Conservation (phyloP, 805 yeast species). For the Myxozyma geophila region DNA sequence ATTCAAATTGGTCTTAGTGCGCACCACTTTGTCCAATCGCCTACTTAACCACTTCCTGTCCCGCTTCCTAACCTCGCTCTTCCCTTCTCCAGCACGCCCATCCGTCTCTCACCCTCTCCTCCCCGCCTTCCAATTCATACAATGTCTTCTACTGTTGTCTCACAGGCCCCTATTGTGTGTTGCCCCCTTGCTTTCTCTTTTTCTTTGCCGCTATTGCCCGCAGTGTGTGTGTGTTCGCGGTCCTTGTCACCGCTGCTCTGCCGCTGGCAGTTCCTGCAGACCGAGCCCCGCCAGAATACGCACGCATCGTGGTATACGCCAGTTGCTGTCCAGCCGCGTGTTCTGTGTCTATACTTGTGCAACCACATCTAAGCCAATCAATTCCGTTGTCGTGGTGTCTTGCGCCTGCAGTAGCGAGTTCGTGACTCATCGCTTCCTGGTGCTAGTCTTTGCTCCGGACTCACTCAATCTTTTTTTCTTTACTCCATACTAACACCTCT, state of each 20-base stretch:
- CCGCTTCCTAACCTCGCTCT: constrained; percentile 10
- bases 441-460: too few relatives aligned
- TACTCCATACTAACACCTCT: background rate
- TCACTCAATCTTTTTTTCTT: background rate
- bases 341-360: too few relatives aligned
- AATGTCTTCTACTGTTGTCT: constrained; percentile 37
- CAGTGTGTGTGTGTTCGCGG: background rate
- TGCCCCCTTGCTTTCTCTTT: background rate
- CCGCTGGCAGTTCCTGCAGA: background rate
- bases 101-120: constrained; percentile 1
- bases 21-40: constrained; percentile 2
- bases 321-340: too few relatives aligned
- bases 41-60: constrained; percentile 11
- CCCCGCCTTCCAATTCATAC: constrained; percentile 1
- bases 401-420: too few relatives aligned
- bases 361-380: too few relatives aligned
- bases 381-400: too few relatives aligned
- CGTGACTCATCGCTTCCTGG: too few relatives aligned
- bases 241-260: background rate
- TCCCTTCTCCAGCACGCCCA: background rate
- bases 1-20: constrained; percentile 9
- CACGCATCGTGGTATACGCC: background rate
- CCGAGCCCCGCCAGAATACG: background rate
- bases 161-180: constrained; percentile 36
- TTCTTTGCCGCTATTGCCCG: background rate